Conservation (phyloP, 768 basidiomycete species). For the Suillus subaureus region DNA sequence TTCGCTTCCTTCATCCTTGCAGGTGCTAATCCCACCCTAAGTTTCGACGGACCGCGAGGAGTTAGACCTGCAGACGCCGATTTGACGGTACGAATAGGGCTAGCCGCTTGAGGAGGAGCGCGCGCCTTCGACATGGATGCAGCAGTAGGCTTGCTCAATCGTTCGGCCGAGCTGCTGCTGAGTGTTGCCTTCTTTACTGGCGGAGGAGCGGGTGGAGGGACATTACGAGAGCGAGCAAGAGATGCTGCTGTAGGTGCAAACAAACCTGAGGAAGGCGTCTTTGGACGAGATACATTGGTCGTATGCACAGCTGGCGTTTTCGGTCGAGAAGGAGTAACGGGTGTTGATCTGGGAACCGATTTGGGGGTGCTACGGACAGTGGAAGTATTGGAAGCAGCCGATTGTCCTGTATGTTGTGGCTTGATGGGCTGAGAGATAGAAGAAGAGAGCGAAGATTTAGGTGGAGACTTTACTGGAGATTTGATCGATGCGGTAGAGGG, state of each 20-base stretch:
- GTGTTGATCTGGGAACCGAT: constrained; percentile 30
- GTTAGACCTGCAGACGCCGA: constrained; percentile 30
- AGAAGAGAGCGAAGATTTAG: constrained; percentile 34
- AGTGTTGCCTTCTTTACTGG: constrained; percentile 58
- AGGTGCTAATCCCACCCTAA: constrained; percentile 28
- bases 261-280: constrained; percentile 66
- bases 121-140: constrained; percentile 70
- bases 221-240: constrained; percentile 67
- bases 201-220: constrained; percentile 45
- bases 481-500: constrained; percentile 22
- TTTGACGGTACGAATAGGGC: constrained; percentile 30
- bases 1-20: constrained; percentile 26
- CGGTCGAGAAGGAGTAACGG: constrained; percentile 36
- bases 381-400: constrained; percentile 35
- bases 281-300: constrained; percentile 41
- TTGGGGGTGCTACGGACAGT: constrained; percentile 27
- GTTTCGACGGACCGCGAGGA: constrained; percentile 33
- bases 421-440: constrained; percentile 40
- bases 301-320: constrained; percentile 36
- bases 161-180: constrained; percentile 57
- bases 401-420: constrained; percentile 45
- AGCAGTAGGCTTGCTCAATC: constrained; percentile 82
- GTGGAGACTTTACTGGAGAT: constrained; percentile 27
- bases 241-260: constrained; percentile 87
- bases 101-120: constrained; percentile 23